Evolutionary conservation across 352 stramenopile species (phyloP).

Genomic region (Phytophthora sansomeana): DNA sequence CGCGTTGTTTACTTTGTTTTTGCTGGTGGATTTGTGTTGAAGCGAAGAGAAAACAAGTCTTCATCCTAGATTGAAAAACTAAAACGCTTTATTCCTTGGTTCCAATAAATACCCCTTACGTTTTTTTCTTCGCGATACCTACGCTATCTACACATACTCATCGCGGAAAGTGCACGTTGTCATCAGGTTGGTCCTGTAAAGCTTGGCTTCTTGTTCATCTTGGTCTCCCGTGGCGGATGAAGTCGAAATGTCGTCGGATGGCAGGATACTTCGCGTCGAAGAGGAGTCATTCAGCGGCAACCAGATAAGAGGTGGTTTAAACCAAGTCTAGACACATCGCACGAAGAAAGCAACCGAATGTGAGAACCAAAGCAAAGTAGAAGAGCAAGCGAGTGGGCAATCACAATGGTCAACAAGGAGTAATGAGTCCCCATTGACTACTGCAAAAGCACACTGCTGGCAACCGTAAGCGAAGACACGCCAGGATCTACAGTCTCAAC

Average conservation of each 20-base stretch:
- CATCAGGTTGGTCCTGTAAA: constrained; percentile 11
- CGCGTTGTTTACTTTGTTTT: background rate
- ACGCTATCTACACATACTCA: constrained; percentile 41
- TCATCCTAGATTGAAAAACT: no score
- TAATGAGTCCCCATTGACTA: constrained; percentile 39
- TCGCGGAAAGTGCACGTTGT: constrained; percentile 15
- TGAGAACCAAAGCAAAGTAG: constrained; percentile 19
- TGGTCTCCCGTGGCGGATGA: constrained; percentile 5
- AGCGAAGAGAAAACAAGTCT: background rate
- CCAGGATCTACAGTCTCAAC: constrained; percentile 31
- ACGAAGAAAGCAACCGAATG: constrained; percentile 5
- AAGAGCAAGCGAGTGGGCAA: constrained; percentile 12
- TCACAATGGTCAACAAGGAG: constrained; percentile 26
- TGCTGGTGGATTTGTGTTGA: background rate
- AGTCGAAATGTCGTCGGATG: constrained; percentile 2
- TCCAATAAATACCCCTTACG: constrained; percentile 47
- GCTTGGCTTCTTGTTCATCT: constrained; percentile 1
- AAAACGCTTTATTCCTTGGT: constrained; percentile 24
- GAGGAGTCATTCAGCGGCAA: background rate
- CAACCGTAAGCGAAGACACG: constrained; percentile 23
- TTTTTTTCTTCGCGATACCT: constrained; percentile 13
- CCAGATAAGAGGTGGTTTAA: background rate
- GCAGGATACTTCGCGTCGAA: background rate
- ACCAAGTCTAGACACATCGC: constrained; percentile 2
- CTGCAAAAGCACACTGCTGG: constrained; percentile 9